Evolutionary conservation across 352 stramenopile species (phyloP), one percentile per base, ranked within the genome.

Genomic region (Phytophthora cajani): DNA sequence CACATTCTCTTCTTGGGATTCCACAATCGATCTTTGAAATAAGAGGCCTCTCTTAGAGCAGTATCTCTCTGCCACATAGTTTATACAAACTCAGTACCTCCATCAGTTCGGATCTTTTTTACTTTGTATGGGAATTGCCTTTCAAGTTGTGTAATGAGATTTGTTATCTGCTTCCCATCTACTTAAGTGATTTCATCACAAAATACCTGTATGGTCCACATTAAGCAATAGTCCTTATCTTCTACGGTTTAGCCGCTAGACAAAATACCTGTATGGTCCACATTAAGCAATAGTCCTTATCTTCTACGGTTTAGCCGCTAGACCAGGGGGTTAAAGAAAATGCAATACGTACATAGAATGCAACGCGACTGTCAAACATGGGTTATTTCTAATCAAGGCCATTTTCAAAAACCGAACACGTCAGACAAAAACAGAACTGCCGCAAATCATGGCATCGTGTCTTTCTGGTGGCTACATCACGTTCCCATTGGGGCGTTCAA

Each of bases 121-220:
- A 17, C 36, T 44, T 50, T 56, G 56, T 60, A 52, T 60, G 14
- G 11, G 11, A 44, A 44, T 44, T 17, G 36, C 36, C 36, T 44
- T 44, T 17, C 36, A 5, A 44, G 36, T 42, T 44, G 36, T 7
- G 36, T 44, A 16, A 42, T 42, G 10, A 42, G 36, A 40, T 10
- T 40, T 40, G 33, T 40, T 40, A 40, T 12, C 7, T 40, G 9
- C 7, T 12, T 23, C 5, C 53, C 53, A 42, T 36, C 53, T 12
- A 53, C 32, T 59, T 69, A 38, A 69, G 53, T 46, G 62, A 64
- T 27, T 62, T 55, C 46, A 64, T 52, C 36, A 67, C 38, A 44
- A 71, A 54, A 32, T 61, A 64, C 25, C 25, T 23, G 21, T 1
- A 23, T 23, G 21, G 21, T 23, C 21, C 21, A 23, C 21, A 23